Percentiles rank a stretch among this genome's conserved stretches.
Evolutionary conservation across 2,329 filamentous ascomycete genomes (phyloP).

Genomic region (Xylaria sp.): DNA sequence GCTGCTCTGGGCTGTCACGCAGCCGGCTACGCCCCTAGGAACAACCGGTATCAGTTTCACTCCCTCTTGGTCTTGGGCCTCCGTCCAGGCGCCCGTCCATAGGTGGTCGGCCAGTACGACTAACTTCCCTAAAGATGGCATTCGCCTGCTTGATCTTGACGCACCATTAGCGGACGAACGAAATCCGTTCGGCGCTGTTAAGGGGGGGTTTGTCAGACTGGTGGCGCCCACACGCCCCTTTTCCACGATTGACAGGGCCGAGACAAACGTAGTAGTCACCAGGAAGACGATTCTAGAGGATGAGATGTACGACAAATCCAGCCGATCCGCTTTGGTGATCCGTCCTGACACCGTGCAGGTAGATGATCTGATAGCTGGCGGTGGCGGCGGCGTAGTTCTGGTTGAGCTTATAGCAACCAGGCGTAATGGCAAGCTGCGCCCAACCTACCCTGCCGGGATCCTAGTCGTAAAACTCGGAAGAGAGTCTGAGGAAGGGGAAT

Average conservation of each 20-base stretch:
- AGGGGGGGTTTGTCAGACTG: slow-evolving; percentile 29
- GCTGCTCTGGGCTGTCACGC: slow-evolving; percentile 32
- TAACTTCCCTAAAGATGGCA: slow-evolving; percentile 25
- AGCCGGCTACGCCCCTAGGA: slow-evolving; percentile 1
- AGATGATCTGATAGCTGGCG: slow-evolving; percentile 1
- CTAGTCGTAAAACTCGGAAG: slow-evolving; percentile 18
- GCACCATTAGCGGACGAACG: slow-evolving; percentile 26
- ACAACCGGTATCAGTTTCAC: slow-evolving; percentile 2
- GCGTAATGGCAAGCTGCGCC: slow-evolving; percentile 12
- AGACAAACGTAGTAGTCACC: slow-evolving; percentile 2
- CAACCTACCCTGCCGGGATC: slow-evolving; percentile 32
- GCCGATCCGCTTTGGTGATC: slow-evolving; percentile 8
- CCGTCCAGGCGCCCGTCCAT: slow-evolving; percentile 30
- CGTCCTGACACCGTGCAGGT: slow-evolving; percentile 15
- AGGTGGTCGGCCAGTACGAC: slow-evolving; percentile 8
- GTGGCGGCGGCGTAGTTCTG: neutral
- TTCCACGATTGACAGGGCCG: slow-evolving; percentile 16
- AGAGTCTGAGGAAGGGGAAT: neutral
- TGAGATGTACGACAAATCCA: slow-evolving; percentile 15
- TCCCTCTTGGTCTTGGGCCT: slow-evolving; percentile 41
- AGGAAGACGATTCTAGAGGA: slow-evolving; percentile 14
- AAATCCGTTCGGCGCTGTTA: slow-evolving; percentile 34
- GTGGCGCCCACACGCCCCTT: slow-evolving; percentile 16
- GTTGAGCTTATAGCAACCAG: slow-evolving; percentile 14
- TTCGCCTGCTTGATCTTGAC: slow-evolving; percentile 24